phyloP scores from a whole-genome alignment of 2,329 filamentous ascomycete species.

The Torrubiella hemipterigena region DNA sequence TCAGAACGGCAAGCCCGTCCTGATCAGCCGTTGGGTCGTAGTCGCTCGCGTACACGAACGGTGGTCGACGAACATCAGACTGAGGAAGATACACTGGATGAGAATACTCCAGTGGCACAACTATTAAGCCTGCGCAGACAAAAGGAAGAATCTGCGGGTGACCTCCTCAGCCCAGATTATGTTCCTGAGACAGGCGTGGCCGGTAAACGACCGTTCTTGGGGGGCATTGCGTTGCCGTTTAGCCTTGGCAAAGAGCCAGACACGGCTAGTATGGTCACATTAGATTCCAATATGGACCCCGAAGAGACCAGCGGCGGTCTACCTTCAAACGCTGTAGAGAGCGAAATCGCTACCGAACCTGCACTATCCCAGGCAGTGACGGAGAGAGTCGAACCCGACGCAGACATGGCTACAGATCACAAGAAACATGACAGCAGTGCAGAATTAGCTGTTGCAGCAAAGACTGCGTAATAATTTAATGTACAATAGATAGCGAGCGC shows the following conservation, averaged over 20 bases:
- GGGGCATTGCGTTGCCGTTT: constrained; percentile 63
- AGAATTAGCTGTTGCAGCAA: too few relatives aligned
- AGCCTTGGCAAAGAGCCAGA: constrained; percentile 51
- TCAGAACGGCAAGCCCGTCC: constrained; percentile 19
- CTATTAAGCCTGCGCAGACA: constrained; percentile 30
- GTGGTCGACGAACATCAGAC: constrained; percentile 42
- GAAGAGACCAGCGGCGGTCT: too few relatives aligned
- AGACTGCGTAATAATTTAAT: too few relatives aligned
- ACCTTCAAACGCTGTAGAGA: too few relatives aligned
- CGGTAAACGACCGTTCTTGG: constrained; percentile 53
- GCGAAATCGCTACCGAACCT: too few relatives aligned
- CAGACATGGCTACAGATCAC: too few relatives aligned
- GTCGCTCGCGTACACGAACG: constrained; percentile 29
- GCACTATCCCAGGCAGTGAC: too few relatives aligned
- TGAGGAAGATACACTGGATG: constrained; percentile 16
- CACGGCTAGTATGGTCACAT: constrained; percentile 59
- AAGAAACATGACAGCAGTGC: too few relatives aligned
- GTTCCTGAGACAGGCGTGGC: constrained; percentile 36
- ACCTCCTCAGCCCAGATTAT: constrained; percentile 30
- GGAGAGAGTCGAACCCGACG: too few relatives aligned
- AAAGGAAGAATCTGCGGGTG: constrained; percentile 24
- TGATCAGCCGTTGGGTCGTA: constrained; percentile 16
- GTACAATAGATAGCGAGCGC: too few relatives aligned
- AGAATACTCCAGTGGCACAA: constrained; percentile 29
- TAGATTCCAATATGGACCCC: constrained; percentile 31